Conservation (phyloP, 2,329 filamentous ascomycete species). For the Stromatinia cepivora region DNA sequence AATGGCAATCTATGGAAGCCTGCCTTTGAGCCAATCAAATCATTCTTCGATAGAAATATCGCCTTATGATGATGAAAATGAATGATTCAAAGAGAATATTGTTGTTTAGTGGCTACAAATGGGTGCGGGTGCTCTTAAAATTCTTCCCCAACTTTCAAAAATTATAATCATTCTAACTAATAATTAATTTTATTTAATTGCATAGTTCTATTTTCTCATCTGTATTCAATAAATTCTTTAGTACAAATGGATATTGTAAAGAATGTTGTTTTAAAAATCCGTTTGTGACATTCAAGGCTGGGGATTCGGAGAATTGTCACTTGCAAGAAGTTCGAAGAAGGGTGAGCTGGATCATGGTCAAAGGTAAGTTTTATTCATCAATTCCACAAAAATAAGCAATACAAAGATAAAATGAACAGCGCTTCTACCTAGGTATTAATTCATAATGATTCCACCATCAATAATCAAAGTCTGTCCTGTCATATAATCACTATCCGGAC, state of each 20-base stretch:
- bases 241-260: not conserved
- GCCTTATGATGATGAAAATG: not conserved
- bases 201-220: not conserved
- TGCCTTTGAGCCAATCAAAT: not conserved
- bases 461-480: constrained; percentile 66
- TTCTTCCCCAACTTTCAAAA: too few species aligned
- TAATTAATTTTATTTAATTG: not conserved
- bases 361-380: not conserved
- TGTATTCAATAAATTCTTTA: not conserved
- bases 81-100: not conserved
- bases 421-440: constrained; percentile 11
- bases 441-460: constrained; percentile 40
- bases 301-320: not conserved
- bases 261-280: not conserved
- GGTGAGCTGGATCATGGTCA: not conserved
- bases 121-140: too few species aligned
- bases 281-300: not conserved
- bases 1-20: not conserved
- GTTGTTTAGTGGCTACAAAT: rapidly evolving
- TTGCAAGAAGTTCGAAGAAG: not conserved
- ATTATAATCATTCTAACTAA: not conserved
- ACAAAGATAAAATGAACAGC: not conserved
- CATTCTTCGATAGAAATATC: not conserved
- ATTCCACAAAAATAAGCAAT: not conserved
- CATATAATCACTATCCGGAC: constrained; percentile 61